Evolutionary conservation across 208 protist species (phyloP), one percentile per base, ranked within the genome.

Genomic region (Jaenimonas drosophilae): DNA sequence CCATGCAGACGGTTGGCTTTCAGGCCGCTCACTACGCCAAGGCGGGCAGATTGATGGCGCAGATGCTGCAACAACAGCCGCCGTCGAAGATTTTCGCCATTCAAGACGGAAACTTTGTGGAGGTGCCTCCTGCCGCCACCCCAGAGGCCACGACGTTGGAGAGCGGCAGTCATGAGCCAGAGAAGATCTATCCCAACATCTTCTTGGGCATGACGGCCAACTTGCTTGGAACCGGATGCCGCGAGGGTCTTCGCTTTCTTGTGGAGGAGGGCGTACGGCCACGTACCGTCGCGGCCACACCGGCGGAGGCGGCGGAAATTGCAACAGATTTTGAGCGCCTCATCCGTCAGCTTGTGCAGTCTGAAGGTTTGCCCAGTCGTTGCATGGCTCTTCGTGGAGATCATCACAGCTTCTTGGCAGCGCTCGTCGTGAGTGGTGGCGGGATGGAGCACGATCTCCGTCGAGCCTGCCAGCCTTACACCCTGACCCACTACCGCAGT

Each of bases 401-500:
- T 28, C 0, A 64, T 26, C 56, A 40, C 34, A 70, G 62, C 41
- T 81, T 83, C 48, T 43, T 81, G 45, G 52, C 63, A 38, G 60
- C 61, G 4, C 14, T 94, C 7, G 85, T 96, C 16, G 59, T 88
- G 34, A 81, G 77, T 47, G 88, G 85, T 12, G 88, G 88, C 21
- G 88, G 73, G 6, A 70, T 91, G 39, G 88, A 96, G 63, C 78
- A 89, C 47, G 88, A 96, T 42, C 59, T 96, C 41, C 73, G 81
- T 24, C 77, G 77, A 16, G 66, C 78, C 1, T 89, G 87, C 55
- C 58, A 64, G 37, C 20, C 33, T 2, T 88, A 91, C 54, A 31
- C 24, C 2, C 21, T 88, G 17, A 20, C 17, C 0, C 39, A 62
- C 27, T 79, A 85, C 56, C 59, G 48, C 21, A 72, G 68, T 33